Evolutionary conservation across 345 rosid species (phyloP).

Genomic region (Gossypium thurberi): DNA sequence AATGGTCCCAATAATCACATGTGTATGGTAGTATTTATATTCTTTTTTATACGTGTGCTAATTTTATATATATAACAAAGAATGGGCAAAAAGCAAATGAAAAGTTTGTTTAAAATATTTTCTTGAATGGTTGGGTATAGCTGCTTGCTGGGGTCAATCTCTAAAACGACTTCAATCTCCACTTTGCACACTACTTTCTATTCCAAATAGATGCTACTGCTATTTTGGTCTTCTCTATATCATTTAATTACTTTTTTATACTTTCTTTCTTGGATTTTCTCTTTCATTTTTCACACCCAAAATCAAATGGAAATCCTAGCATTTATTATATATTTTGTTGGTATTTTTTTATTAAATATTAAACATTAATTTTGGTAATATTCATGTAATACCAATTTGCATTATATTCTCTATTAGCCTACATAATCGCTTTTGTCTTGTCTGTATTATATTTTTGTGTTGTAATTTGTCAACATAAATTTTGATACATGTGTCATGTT

Average conservation of each 20-base stretch:
- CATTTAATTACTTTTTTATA: neutral
- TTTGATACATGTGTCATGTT: no score
- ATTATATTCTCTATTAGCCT: no score
- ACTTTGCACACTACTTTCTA: neutral
- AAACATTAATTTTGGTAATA: no score
- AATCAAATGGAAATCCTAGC: neutral
- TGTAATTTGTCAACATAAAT: no score
- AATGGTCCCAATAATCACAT: neutral
- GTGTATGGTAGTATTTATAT: neutral
- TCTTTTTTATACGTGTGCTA: neutral
- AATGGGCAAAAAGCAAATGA: neutral
- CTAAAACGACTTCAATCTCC: neutral
- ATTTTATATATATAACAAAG: neutral
- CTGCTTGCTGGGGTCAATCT: neutral
- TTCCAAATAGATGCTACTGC: neutral
- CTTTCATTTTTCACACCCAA: neutral
- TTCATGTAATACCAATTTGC: no score
- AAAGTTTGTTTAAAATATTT: neutral
- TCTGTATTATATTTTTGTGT: no score
- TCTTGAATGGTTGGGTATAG: neutral
- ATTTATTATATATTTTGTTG: no score
- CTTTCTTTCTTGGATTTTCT: no score
- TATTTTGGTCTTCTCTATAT: neutral
- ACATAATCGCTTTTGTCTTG: no score
- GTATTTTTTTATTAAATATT: no score